These are phyloP conservation scores for Suillus subluteus DNA, from an alignment of 768 basidiomycete genomes.

Conservation along the genomic window DNA sequence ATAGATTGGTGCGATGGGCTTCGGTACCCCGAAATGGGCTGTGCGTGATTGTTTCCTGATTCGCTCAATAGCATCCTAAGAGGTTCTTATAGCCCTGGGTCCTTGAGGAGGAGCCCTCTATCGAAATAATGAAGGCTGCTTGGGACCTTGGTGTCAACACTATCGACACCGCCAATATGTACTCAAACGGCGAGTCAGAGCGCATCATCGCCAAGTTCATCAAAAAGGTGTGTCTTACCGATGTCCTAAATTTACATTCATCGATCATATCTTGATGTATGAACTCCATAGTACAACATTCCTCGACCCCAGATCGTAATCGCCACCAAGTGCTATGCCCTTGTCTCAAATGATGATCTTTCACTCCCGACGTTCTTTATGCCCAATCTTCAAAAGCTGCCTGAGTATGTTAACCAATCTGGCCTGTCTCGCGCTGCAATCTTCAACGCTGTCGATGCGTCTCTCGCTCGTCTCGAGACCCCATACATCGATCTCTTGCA, in stretches of 20 bases:
- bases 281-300: constrained; percentile 29
- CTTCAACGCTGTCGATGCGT: constrained; percentile 42
- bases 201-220: constrained; percentile 40
- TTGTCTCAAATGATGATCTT: constrained; percentile 20
- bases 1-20: constrained; percentile 34
- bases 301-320: constrained; percentile 38
- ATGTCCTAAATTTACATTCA: background rate
- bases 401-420: constrained; percentile 34
- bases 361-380: background rate
- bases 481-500: constrained; percentile 47
- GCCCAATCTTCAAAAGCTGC: constrained; percentile 11
- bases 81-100: constrained; percentile 21
- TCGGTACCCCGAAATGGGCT: constrained; percentile 31
- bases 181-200: constrained; percentile 42
- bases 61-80: background rate
- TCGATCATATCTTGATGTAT: background rate
- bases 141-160: constrained; percentile 45
- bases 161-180: constrained; percentile 43
- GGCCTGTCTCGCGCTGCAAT: constrained; percentile 42
- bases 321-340: constrained; percentile 30
- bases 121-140: constrained; percentile 41
- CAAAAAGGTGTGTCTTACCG: constrained; percentile 30
- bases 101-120: constrained; percentile 30
- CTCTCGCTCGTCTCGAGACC: constrained; percentile 39
- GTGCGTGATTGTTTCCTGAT: constrained; percentile 18